Conservation (phyloP, 352 stramenopile genomes). For the Globisporangium mamillatum region DNA sequence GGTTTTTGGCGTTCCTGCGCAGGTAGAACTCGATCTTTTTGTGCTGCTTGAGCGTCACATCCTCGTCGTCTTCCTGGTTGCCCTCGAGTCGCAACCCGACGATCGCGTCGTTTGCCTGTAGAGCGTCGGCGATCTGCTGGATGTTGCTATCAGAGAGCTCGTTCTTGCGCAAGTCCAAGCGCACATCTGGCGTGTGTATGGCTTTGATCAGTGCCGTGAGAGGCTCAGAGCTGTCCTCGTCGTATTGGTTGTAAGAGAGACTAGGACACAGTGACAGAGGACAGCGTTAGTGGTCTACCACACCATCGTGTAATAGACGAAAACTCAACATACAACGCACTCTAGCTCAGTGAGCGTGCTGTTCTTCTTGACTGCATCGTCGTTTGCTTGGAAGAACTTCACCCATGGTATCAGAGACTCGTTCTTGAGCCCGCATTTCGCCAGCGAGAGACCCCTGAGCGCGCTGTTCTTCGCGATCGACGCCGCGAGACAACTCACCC, state of each 20-base stretch:
- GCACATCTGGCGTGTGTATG: conserved; percentile 16
- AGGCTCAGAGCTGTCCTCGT: conserved; percentile 26
- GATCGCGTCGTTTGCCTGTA: conserved; percentile 26
- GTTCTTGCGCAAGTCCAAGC: conserved; percentile 38
- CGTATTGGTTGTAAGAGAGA: conserved; percentile 40
- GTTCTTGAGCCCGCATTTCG: conserved; percentile 28
- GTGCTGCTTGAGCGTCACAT: conserved; percentile 20
- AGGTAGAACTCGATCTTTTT: conserved; percentile 37
- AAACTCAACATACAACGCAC: conserved; percentile 13
- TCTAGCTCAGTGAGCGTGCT: conserved; percentile 25
- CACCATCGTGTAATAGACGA: neutral
- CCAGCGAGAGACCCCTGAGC: conserved; percentile 25
- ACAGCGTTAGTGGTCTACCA: neutral
- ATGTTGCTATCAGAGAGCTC: conserved; percentile 22
- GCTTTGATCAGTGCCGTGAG: conserved; percentile 27
- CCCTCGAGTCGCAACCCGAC: conserved; percentile 26
- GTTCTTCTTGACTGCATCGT: conserved; percentile 12
- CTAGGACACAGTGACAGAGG: conserved; percentile 7
- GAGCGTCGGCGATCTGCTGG: conserved; percentile 22
- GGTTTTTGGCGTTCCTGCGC: conserved; percentile 23
- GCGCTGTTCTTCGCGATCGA: conserved; percentile 29
- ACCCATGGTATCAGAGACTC: conserved; percentile 31
- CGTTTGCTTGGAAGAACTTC: conserved; percentile 22
- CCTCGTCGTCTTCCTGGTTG: conserved; percentile 31
- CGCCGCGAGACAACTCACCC: conserved; percentile 30